Base-by-base conservation (phyloP, 306 rosid species). In the Prinsepia uniflora region DNA sequence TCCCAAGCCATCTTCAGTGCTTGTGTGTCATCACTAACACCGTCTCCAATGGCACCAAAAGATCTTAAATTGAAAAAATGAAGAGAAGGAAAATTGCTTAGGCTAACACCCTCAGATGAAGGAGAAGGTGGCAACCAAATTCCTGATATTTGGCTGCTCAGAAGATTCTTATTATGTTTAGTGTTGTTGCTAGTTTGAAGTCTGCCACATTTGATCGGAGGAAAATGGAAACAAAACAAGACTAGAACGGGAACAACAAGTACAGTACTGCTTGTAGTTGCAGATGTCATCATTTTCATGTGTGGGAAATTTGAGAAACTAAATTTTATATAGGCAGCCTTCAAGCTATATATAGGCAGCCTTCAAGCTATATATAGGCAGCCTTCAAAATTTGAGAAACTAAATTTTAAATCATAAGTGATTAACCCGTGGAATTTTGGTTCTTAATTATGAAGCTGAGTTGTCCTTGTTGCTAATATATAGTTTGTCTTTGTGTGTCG, bases 1-100 rank as follows among this genome's bases (percentile, higher is more conserved):
- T 89, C 92, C 96, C 92, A 89, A 30, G 92, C 87, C 84, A 80
- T 72, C 72, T 80, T 81, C 40, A 89, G 80, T 17, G 92, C 88
- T 47, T 72, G 65, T 24, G 90, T 86, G 58, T 89, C 96, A 65
- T 89, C 90, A 7, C 48, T 30, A 69, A 63, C 75, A 22, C 92
- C 92, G 57, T 86, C 80, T 42, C 92, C 96, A 78, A 83, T 68
- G 5, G 90, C 90, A 76, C 96, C 96, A 63, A 83, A 89, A 65
- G 72, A 70, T 49, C 71, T 75, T 22, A 86, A 84, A 30, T 86
- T 56, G 41, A 80, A 82, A 65, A 82, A 61, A 6, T 39, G 6
- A 55, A 2, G 34, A 39, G 71, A 39, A 61, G 30, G 30, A 12
- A 5, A 48, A 15, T n/a, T 64, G 30, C 58, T 66, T 9, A 81